Conservation (phyloP, 371 early-diverging fungal genomes). For the Blyttiomyces sp. region DNA sequence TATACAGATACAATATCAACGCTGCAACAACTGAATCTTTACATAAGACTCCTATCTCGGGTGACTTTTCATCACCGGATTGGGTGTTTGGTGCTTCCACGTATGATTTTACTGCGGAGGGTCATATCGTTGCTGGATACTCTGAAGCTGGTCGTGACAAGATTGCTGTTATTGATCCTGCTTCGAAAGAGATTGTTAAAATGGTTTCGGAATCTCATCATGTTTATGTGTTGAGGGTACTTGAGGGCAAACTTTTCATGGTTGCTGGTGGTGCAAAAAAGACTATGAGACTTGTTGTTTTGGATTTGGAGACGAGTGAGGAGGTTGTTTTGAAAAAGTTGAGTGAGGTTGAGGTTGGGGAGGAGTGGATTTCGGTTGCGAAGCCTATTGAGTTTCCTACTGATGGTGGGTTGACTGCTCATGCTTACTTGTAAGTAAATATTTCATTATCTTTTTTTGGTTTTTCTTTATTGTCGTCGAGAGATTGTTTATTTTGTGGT, state of each 20-base stretch:
- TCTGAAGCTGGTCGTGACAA: slow-evolving; percentile 25
- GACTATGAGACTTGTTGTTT: neutral
- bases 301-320: neutral
- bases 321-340: neutral
- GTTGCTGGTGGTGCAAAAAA: slow-evolving; percentile 5
- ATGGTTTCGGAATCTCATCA: neutral
- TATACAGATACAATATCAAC: slow-evolving; percentile 46
- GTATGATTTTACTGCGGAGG: slow-evolving; percentile 15
- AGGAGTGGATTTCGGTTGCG: slow-evolving; percentile 57
- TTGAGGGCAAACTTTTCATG: slow-evolving; percentile 3
- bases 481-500: neutral
- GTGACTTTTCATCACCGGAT: slow-evolving; percentile 22
- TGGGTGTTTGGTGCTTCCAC: slow-evolving; percentile 16
- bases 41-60: neutral
- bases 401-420: slow-evolving; percentile 24
- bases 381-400: slow-evolving; percentile 65
- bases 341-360: slow-evolving; percentile 11
- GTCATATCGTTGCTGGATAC: slow-evolving; percentile 12
- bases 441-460: slow-evolving; percentile 30
- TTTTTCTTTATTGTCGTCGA: slow-evolving; percentile 46
- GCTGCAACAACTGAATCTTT: neutral
- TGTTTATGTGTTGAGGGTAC: neutral
- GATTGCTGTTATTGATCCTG: slow-evolving; percentile 52
- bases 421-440: slow-evolving; percentile 14
- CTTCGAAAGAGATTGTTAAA: slow-evolving; percentile 30